These are phyloP conservation scores for Phoma sp. DNA, from an alignment of 2,329 filamentous ascomycete genomes.

Conservation along the genomic window DNA sequence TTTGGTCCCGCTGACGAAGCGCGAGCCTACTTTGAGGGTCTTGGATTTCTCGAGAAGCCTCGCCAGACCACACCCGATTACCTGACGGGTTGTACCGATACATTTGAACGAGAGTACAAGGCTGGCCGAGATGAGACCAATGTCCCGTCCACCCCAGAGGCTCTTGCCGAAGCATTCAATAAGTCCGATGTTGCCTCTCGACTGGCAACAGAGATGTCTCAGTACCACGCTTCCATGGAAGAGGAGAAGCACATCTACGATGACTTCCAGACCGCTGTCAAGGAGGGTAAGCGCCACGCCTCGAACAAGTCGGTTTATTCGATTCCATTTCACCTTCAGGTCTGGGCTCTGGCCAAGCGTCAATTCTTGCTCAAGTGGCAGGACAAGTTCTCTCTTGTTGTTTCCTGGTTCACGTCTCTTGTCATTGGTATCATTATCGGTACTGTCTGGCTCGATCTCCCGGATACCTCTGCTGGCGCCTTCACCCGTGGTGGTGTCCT, in stretches of 20 bases:
- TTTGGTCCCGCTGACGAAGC: slow-evolving; percentile 74
- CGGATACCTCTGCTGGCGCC: slow-evolving; percentile 68
- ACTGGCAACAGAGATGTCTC: slow-evolving; percentile 69
- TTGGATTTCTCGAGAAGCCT: slow-evolving; percentile 77
- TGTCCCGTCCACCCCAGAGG: slow-evolving; percentile 71
- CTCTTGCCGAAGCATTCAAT: slow-evolving; percentile 73
- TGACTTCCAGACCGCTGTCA: slow-evolving; percentile 77
- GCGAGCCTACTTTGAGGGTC: slow-evolving; percentile 74
- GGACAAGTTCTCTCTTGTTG: slow-evolving; percentile 76
- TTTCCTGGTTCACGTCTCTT: slow-evolving; percentile 75
- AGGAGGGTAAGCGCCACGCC: slow-evolving; percentile 79
- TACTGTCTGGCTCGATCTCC: slow-evolving; percentile 77
- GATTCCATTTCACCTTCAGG: slow-evolving; percentile 80
- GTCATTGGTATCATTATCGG: slow-evolving; percentile 80
- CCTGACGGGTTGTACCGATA: slow-evolving; percentile 80
- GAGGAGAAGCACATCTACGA: slow-evolving; percentile 72
- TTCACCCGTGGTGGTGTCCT: slow-evolving; percentile 83
- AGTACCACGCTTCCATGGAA: slow-evolving; percentile 70
- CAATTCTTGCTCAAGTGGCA: slow-evolving; percentile 88
- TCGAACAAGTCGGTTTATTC: slow-evolving; percentile 78
- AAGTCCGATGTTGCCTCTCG: slow-evolving; percentile 65
- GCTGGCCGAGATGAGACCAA: slow-evolving; percentile 69
- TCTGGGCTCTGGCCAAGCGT: slow-evolving; percentile 82
- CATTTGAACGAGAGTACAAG: slow-evolving; percentile 81
- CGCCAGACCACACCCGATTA: slow-evolving; percentile 84